Conservation (phyloP, 2,329 filamentous ascomycete genomes). For the Juglanconis sp. region DNA sequence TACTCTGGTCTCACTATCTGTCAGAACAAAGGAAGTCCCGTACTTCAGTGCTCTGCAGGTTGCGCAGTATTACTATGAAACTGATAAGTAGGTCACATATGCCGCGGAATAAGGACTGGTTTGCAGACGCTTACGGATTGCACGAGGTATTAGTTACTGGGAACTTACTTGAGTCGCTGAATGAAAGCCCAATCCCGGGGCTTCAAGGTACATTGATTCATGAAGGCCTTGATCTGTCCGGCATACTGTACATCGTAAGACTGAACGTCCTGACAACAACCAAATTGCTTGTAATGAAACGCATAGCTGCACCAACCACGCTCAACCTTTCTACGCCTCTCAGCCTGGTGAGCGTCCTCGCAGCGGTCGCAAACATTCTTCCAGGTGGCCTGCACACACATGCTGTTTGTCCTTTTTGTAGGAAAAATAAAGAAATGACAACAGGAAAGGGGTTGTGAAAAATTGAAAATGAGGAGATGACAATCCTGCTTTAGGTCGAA, state of each 20-base stretch:
- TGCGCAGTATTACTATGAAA: background rate
- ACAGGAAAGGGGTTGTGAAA: background rate
- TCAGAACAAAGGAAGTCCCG: background rate
- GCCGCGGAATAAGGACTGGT: no score
- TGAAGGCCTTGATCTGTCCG: background rate
- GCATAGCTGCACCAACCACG: slow-evolving; percentile 2
- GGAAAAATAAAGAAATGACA: background rate
- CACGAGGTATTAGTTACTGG: background rate
- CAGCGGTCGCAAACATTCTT: slow-evolving; percentile 2
- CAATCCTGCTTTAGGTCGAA: no score
- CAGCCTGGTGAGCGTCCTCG: background rate
- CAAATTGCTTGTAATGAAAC: background rate
- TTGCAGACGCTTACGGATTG: background rate
- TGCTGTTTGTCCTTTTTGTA: background rate
- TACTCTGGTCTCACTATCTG: background rate
- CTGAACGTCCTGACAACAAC: background rate
- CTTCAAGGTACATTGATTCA: background rate
- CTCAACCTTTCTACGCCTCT: slow-evolving; percentile 2
- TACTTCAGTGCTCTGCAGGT: background rate
- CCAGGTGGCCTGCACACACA: slow-evolving; percentile 4
- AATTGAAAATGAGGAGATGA: background rate
- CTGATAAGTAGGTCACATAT: background rate
- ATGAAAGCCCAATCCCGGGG: background rate
- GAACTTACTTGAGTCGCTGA: background rate
- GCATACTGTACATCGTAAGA: background rate